Evolutionary conservation across 2,329 filamentous ascomycete species (phyloP).

Genomic region (Nakataea oryzae): DNA sequence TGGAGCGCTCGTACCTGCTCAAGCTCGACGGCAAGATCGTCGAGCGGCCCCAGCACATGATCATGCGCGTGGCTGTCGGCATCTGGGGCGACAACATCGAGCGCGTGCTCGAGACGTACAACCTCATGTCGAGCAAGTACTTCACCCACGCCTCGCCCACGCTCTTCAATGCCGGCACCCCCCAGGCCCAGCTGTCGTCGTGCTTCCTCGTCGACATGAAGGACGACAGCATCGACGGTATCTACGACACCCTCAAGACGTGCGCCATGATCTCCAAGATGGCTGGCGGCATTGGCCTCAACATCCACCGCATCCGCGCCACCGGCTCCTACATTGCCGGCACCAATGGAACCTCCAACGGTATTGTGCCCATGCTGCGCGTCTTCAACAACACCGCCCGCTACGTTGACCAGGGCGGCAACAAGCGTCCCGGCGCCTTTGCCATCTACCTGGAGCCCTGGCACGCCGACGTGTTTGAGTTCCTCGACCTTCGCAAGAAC

Average conservation of each 20-base stretch:
- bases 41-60: conserved; percentile 97
- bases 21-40: conserved; percentile 93
- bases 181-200: conserved; percentile 86
- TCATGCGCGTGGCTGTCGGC: conserved; percentile 97
- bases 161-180: conserved; percentile 95
- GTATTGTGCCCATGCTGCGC: conserved; percentile 92
- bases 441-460: conserved; percentile 98
- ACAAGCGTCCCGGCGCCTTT: conserved; percentile 97
- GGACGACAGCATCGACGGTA: conserved; percentile 97
- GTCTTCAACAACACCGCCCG: conserved; percentile 99
- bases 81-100: conserved; percentile 95
- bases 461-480: conserved; percentile 96
- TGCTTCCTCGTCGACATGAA: conserved; percentile 99
- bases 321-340: conserved; percentile 97
- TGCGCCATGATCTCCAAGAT: conserved; percentile 99
- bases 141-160: conserved; percentile 96
- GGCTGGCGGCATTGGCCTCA: conserved; percentile 93
- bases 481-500: conserved; percentile 97
- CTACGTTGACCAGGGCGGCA: conserved; percentile 97
- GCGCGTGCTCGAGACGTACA: conserved; percentile 93
- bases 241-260: conserved; percentile 98
- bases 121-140: conserved; percentile 97
- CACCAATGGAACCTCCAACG: conserved; percentile 96
- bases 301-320: conserved; percentile 91
- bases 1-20: conserved; percentile 94